Base-by-base conservation (phyloP, 352 stramenopile genomes). In the Phytopythium kandeliae region DNA sequence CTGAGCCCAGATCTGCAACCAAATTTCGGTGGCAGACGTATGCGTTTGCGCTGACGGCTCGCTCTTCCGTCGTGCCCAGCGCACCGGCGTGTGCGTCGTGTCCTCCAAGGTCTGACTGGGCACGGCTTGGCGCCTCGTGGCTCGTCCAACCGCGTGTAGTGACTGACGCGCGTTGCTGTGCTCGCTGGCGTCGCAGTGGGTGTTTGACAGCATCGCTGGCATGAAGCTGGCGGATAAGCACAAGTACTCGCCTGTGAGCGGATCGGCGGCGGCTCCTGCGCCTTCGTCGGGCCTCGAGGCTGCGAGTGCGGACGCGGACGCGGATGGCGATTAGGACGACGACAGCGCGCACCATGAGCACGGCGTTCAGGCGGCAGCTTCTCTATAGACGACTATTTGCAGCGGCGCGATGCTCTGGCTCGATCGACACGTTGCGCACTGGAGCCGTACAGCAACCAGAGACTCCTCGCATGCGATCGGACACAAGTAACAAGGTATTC, bases 161-260 rank as follows among this genome's bases (percentile, higher is more conserved):
- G n/a, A n/a, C n/a, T n/a, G n/a, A n/a, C n/a, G n/a, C 21, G n/a
- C 34, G 0, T 43, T 33, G 16, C 17, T 44, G 19, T 17, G 28
- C 4, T 47, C 19, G 12, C 11, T n/a, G n/a, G n/a, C n/a, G n/a
- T n/a, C n/a, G n/a, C 30, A 82, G 71, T 90, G 79, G 79, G 64
- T 88, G 8, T 90, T 88, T 51, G 79, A 90, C 56, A 86, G 79
- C 60, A 90, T 90, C 50, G 72, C 71, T 1, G 58, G 60, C 0
- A 77, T 90, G 74, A 73, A 77, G 38, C 56, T 90, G 4, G 60
- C 70, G 50, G 74, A 86, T 28, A 65, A 84, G 21, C 42, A 51
- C 0, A 65, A 66, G 13, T 75, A 78, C 46, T 58, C 42, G 42
- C 42, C 42, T 28, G 35, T 16, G 35, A 25, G 13, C 17, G 26